Conservation (phyloP, 2,329 filamentous ascomycete genomes). For the Pyricularia sp. region DNA sequence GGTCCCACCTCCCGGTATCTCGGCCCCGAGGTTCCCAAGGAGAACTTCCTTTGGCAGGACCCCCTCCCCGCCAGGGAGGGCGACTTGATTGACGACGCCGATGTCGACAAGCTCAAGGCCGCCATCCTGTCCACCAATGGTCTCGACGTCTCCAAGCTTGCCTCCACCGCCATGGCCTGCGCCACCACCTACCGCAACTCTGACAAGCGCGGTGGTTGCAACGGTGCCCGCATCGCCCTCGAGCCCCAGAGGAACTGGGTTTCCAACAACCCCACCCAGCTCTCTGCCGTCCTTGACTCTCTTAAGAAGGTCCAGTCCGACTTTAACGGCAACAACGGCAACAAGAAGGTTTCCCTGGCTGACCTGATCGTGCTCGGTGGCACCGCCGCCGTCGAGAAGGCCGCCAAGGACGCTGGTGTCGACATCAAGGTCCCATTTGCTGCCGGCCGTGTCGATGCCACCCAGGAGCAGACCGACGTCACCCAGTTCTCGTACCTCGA, state of each 20-base stretch:
- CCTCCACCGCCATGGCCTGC: conserved; percentile 57
- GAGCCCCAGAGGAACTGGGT: conserved; percentile 60
- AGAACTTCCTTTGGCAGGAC: conserved; percentile 62
- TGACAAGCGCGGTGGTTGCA: conserved; percentile 72
- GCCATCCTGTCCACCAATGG: conserved; percentile 48
- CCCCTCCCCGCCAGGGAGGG: conserved; percentile 50
- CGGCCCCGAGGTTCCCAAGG: conserved; percentile 59
- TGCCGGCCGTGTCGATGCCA: conserved; percentile 59
- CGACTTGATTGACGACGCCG: conserved; percentile 45
- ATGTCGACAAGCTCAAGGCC: conserved; percentile 53
- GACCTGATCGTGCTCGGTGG: conserved; percentile 65
- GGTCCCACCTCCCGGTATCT: conserved; percentile 59
- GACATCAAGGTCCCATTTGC: conserved; percentile 54
- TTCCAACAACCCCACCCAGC: conserved; percentile 58
- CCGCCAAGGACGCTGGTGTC: conserved; percentile 27
- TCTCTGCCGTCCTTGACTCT: conserved; percentile 46
- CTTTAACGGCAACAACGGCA: conserved; percentile 42
- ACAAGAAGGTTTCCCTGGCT: conserved; percentile 62
- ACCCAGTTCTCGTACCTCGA: conserved; percentile 53
- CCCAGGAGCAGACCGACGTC: conserved; percentile 58
- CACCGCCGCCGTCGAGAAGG: conserved; percentile 59
- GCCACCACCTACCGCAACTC: conserved; percentile 60
- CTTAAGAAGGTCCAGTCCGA: conserved; percentile 50
- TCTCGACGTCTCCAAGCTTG: conserved; percentile 46
- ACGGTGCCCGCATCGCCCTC: conserved; percentile 65